A percentile compares a stretch with the other conserved stretches of the same genome.
Conservation (phyloP, 2,329 filamentous ascomycete species). For the Juglanconis oblonga region DNA sequence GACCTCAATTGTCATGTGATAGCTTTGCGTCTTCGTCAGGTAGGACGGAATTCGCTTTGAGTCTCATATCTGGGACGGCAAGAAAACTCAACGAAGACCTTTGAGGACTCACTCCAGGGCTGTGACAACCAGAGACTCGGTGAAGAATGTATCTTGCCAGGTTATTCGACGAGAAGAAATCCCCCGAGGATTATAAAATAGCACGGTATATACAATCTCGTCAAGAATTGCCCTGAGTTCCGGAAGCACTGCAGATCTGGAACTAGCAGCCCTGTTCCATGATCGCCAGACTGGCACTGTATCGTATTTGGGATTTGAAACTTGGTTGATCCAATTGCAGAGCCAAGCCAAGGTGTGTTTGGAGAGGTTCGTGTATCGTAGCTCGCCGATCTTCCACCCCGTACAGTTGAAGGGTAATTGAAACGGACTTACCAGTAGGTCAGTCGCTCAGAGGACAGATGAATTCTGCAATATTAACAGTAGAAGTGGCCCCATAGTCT, state of each 20-base stretch:
- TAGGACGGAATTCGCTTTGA: too few relatives aligned
- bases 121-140: too few relatives aligned
- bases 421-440: neutral
- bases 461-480: too few relatives aligned
- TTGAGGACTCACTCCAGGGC: too few relatives aligned
- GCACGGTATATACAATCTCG: neutral
- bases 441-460: neutral
- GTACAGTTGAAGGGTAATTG: neutral
- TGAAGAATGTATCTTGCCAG: neutral
- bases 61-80: too few relatives aligned
- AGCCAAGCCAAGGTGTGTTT: neutral
- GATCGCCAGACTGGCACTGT: neutral
- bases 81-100: too few relatives aligned
- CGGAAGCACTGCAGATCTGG: neutral
- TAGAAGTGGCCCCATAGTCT: too few relatives aligned
- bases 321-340: neutral
- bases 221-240: neutral
- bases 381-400: neutral
- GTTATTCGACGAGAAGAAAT: neutral
- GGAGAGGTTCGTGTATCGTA: neutral
- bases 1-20: too few relatives aligned
- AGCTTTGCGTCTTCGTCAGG: too few relatives aligned
- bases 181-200: neutral
- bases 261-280: neutral
- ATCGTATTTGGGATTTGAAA: neutral